Conservation (phyloP, 2,329 filamentous ascomycete species). For the Amylocarpus encephaloides region DNA sequence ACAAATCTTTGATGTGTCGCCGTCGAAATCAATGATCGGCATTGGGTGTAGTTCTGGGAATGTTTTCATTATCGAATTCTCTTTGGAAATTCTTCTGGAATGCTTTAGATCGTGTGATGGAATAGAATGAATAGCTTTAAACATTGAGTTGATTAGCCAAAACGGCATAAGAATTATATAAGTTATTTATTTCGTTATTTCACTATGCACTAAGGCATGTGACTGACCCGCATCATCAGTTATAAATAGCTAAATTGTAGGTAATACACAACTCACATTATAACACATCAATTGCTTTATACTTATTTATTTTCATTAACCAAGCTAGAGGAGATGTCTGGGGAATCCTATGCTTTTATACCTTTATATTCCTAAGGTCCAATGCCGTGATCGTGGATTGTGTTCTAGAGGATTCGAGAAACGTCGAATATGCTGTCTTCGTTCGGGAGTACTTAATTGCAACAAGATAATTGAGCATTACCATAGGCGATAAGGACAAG, state of each 20-base stretch:
- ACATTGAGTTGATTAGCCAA: too few relatives aligned
- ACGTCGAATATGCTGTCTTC: background rate
- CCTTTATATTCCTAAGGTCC: too few relatives aligned
- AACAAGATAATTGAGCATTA: too few relatives aligned
- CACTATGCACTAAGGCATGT: too few relatives aligned
- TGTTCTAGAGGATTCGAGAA: too few relatives aligned
- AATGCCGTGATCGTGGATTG: too few relatives aligned
- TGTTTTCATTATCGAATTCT: constrained; percentile 17
- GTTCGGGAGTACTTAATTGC: background rate
- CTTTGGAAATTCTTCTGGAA: constrained; percentile 12
- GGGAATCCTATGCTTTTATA: constrained; percentile 5
- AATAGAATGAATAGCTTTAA: too few relatives aligned
- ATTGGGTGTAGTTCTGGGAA: constrained; percentile 15
- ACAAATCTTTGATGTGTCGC: constrained; percentile 12
- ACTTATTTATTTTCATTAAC: constrained; percentile 8
- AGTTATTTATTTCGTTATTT: too few relatives aligned
- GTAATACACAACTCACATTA: background rate
- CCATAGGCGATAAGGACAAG: background rate
- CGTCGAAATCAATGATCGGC: constrained; percentile 11
- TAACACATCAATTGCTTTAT: constrained; percentile 1
- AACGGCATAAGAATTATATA: too few relatives aligned
- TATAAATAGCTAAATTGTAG: constrained; percentile 10
- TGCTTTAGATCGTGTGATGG: too few relatives aligned
- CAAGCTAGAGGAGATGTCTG: constrained; percentile 7
- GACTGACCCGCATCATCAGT: constrained; percentile 12